Percentiles rank a stretch among this genome's conserved stretches.
phyloP scores from a whole-genome alignment of 345 rosid genomes.

The Salix arbutifolia region DNA sequence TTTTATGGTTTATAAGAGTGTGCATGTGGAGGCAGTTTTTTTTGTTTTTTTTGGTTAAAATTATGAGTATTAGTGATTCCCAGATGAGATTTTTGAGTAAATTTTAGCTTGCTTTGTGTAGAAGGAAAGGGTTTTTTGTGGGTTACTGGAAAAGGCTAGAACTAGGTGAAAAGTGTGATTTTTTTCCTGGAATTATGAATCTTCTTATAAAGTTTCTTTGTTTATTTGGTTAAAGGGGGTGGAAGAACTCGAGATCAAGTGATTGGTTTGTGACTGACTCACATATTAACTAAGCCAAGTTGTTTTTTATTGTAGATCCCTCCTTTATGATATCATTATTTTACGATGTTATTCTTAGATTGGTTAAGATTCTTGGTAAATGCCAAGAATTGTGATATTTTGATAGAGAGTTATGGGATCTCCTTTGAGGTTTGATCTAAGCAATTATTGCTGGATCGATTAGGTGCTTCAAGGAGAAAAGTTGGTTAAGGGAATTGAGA shows the following conservation, averaged over 20 bases:
- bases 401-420: not conserved
- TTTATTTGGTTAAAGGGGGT: not conserved
- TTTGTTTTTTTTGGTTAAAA: not conserved
- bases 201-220: not conserved
- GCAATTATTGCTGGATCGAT: not conserved
- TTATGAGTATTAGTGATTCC: not conserved
- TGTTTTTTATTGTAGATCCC: constrained; percentile 11
- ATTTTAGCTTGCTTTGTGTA: not conserved
- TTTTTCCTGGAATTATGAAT: not conserved
- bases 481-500: not conserved
- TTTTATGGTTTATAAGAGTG: not conserved
- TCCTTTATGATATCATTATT: not conserved
- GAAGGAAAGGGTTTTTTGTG: not conserved
- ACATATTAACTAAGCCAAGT: not conserved
- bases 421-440: constrained; percentile 5
- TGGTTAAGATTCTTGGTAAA: not conserved
- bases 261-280: not conserved
- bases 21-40: not conserved
- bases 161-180: not conserved
- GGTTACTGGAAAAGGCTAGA: not conserved
- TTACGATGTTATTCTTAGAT: not conserved
- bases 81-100: not conserved
- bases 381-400: not conserved
- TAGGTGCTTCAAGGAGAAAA: not conserved
- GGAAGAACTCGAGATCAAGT: not conserved